These are phyloP conservation scores for Dryas drummondii DNA, from an alignment of 306 rosid genomes.

Conservation along the genomic window DNA sequence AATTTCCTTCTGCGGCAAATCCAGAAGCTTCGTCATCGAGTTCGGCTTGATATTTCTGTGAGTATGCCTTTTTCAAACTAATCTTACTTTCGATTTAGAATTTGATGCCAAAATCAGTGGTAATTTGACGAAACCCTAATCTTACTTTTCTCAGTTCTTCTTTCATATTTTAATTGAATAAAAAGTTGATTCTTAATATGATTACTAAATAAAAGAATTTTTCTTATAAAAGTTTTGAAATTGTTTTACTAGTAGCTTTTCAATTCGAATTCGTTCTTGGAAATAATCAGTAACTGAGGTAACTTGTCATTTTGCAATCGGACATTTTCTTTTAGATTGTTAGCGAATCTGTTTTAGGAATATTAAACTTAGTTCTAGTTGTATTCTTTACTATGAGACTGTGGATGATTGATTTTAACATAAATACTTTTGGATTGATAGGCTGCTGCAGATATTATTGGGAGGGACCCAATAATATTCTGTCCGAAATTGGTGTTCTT, in stretches of 20 bases:
- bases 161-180: not conserved
- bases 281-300: not conserved
- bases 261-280: not conserved
- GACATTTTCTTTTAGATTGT: not conserved
- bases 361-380: not conserved
- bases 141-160: no score
- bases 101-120: not conserved
- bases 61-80: not conserved
- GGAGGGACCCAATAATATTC: not conserved
- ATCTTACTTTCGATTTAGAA: not conserved
- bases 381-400: no score
- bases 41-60: conserved; percentile 15
- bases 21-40: conserved; percentile 1
- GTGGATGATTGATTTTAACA: not conserved
- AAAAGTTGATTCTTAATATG: not conserved
- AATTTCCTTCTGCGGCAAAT: not conserved
- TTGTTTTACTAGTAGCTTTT: not conserved
- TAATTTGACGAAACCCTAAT: not conserved
- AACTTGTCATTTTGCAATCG: not conserved
- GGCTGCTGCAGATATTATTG: conserved; percentile 4
- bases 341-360: not conserved
- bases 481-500: conserved; percentile 6
- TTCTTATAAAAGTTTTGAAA: not conserved
- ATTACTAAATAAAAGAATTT: not conserved
- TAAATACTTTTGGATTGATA: conserved; percentile 1